Percentiles rank a stretch among this genome's conserved stretches.
Evolutionary conservation across 108 stramenopile genomes (phyloP).

Genomic region (Parmales sp.): DNA sequence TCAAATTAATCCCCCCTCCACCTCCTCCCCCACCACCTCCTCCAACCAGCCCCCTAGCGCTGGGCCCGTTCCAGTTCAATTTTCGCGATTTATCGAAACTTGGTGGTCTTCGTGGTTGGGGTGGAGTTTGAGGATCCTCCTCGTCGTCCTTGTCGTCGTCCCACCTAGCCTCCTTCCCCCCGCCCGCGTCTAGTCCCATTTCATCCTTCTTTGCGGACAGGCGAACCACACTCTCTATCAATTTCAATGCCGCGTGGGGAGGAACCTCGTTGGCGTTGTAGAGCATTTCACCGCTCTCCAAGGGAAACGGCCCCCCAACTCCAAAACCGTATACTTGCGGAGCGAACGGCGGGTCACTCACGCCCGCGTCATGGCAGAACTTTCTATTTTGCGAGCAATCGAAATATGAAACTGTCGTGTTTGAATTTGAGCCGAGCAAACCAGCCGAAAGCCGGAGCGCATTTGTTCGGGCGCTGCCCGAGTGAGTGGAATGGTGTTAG

Average conservation of each 20-base stretch:
- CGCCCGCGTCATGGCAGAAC: neutral
- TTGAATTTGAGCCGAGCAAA: neutral
- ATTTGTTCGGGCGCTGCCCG: neutral
- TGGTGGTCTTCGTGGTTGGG: neutral
- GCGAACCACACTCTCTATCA: slow-evolving; percentile 1
- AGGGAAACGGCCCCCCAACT: neutral
- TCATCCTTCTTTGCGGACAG: neutral
- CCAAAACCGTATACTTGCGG: neutral
- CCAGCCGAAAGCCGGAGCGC: neutral
- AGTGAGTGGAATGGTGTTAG: too few relatives aligned
- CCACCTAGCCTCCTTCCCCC: neutral
- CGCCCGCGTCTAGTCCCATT: neutral
- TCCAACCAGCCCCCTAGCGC: neutral
- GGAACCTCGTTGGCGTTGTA: slow-evolving; percentile 14
- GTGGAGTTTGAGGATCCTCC: neutral
- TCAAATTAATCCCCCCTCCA: too few relatives aligned
- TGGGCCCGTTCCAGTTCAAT: slow-evolving; percentile 7
- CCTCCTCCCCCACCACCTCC: neutral
- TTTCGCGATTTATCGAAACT: neutral
- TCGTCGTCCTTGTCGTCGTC: neutral
- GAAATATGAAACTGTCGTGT: neutral
- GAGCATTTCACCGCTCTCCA: neutral
- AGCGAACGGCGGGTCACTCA: neutral
- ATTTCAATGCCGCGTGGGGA: neutral
- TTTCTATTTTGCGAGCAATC: neutral